Base-by-base conservation (phyloP, 805 yeast genomes). In the Pichia californica region DNA sequence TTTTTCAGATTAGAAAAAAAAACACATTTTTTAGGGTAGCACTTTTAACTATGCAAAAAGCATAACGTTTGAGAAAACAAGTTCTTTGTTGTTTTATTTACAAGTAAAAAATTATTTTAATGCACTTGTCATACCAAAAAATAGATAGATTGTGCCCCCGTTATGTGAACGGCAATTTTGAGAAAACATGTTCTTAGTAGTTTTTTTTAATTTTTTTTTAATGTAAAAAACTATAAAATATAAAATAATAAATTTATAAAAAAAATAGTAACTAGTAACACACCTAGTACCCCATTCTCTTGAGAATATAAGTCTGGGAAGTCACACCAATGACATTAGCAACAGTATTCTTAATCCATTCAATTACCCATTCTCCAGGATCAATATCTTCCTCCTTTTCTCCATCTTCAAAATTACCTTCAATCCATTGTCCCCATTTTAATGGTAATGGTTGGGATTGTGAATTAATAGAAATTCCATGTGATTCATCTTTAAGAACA, bases 381-480 rank as follows among this genome's bases (percentile, higher is more conserved):
- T 83, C 88, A 15, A 51, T 48, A 37, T 52, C 57, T 16, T 43
- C 59, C 37, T 50, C 48, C 4, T 51, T 46, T 35, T 51, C 58
- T 13, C 32, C 53, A 6, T 48, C 58, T 2, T 27, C 45, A 38
- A 45, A 46, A 41, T 52, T 46, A 13, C 79, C 76, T 47, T 77
- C 81, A n/a, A 91, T 71, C 99, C 99, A 93, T n/a, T 76, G 68
- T 9, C 88, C 82, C 99, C 99, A 93, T 58, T 77, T 81, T 36
- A 76, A 59, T 10, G 99, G 98, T 69, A 88, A 83, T 7, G 95
- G 79, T 63, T 93, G 99, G 0, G 98, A 85, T 52, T 82, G 80
- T 40, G 87, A 81, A 25, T 78, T 72, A 36, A 87, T 74, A 7
- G 81, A 74, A 49, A 93, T 77, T 50, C 79, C 75, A 64, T 93